Evolutionary conservation across 495 filamentous ascomycete genomes (phyloP).

Genomic region (Halenospora varia): DNA sequence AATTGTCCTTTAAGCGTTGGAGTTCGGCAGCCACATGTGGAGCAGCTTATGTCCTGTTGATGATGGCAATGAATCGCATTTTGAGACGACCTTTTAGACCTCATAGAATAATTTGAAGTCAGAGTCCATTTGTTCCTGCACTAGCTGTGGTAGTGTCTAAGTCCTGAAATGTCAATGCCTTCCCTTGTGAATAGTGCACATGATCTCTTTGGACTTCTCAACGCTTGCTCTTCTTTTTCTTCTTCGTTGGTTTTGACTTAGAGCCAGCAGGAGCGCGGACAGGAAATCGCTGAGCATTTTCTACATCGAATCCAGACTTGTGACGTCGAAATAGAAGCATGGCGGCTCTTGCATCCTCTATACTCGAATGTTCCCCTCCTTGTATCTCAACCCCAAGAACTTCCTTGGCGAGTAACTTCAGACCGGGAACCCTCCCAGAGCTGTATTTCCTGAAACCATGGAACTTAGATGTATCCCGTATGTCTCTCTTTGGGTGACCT

Average conservation of each 20-base stretch:
- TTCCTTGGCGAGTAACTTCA: constrained; percentile 72
- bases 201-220: too few relatives aligned
- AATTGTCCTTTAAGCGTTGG: not conserved
- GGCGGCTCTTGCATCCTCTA: constrained; percentile 86
- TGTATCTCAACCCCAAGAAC: constrained; percentile 74
- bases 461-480: constrained; percentile 81
- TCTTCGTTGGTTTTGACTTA: constrained; percentile 31
- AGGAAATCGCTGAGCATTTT: constrained; percentile 64
- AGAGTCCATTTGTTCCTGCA: too few relatives aligned
- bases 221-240: constrained; percentile 20
- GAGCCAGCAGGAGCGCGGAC: constrained; percentile 37
- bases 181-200: too few relatives aligned
- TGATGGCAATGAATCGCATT: not conserved
- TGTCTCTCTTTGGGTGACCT: constrained; percentile 67
- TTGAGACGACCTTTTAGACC: constrained; percentile 1
- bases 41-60: not conserved
- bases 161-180: too few relatives aligned
- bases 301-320: constrained; percentile 78
- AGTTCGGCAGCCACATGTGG: not conserved
- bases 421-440: constrained; percentile 70
- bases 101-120: too few relatives aligned
- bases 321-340: constrained; percentile 82
- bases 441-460: constrained; percentile 68
- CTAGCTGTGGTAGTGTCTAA: too few relatives aligned
- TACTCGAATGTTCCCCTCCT: constrained; percentile 42